These are phyloP conservation scores for Cryphonectria nitschkei DNA, from an alignment of 2,329 filamentous ascomycete genomes.

Conservation along the genomic window DNA sequence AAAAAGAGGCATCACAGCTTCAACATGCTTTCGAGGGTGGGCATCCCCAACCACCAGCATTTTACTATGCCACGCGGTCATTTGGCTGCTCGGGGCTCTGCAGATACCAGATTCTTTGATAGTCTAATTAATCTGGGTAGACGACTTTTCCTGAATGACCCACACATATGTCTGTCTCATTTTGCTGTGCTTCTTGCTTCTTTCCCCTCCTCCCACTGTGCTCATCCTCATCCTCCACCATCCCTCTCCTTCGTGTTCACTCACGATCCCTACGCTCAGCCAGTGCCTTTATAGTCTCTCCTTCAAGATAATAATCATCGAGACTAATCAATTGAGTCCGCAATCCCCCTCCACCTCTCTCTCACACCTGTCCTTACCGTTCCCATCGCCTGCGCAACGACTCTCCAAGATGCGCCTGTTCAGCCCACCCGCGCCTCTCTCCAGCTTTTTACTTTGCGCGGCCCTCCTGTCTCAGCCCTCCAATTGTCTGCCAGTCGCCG, in stretches of 20 bases:
- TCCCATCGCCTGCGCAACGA: background rate
- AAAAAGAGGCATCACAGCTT: background rate
- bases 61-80: slow-evolving; percentile 2
- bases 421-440: slow-evolving; percentile 10
- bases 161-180: background rate
- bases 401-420: background rate
- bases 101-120: background rate
- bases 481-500: slow-evolving; percentile 16
- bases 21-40: slow-evolving; percentile 1
- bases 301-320: background rate
- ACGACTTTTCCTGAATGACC: background rate
- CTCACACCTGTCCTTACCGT: background rate
- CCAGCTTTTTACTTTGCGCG: slow-evolving; percentile 12
- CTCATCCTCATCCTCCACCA: background rate
- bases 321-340: background rate
- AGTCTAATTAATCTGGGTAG: background rate
- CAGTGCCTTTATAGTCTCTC: background rate
- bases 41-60: slow-evolving; percentile 26
- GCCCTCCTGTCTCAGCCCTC: slow-evolving; percentile 8
- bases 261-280: background rate
- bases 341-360: background rate
- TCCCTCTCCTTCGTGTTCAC: background rate
- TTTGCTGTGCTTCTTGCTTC: background rate
- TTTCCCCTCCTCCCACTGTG: background rate
- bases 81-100: background rate